phyloP scores from a whole-genome alignment of 148 eudicot species.

The Nyssa sinensis region DNA sequence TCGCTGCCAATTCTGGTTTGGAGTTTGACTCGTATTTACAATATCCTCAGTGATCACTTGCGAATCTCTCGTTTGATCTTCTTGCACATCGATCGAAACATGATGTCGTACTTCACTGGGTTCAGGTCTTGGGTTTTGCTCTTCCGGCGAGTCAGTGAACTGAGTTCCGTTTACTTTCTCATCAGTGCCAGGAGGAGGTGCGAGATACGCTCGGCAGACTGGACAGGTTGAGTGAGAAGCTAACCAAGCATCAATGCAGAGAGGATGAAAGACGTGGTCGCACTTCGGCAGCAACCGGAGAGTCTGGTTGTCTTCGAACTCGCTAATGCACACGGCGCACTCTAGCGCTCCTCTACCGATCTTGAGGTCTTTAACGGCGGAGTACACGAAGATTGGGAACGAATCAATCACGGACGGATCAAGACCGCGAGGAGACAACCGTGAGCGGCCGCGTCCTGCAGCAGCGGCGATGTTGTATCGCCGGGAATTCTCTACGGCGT shows the following conservation, averaged over 20 bases:
- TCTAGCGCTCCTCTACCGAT: conserved; percentile 39
- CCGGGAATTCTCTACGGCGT: neutral
- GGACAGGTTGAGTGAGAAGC: conserved; percentile 41
- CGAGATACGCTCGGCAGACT: conserved; percentile 20
- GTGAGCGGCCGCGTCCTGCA: neutral
- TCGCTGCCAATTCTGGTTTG: neutral
- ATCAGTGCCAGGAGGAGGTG: too few species aligned
- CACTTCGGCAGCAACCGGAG: conserved; percentile 46
- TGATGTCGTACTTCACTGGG: neutral
- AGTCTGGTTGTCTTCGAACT: conserved; percentile 33
- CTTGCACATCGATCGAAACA: neutral
- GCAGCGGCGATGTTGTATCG: neutral
- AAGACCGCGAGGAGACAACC: conserved; percentile 20
- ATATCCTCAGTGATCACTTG: neutral
- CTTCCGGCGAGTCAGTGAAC: neutral
- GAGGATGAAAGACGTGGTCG: conserved; percentile 49
- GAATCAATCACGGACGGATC: conserved; percentile 24
- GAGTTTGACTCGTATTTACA: too few species aligned
- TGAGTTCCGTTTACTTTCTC: too few species aligned
- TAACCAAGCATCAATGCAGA: conserved; percentile 52
- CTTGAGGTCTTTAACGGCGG: conserved; percentile 30
- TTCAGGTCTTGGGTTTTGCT: neutral
- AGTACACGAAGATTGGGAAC: conserved; percentile 35
- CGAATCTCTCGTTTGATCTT: neutral
- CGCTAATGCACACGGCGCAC: conserved; percentile 51